phyloP scores from a whole-genome alignment of 2,329 filamentous ascomycete species.

The Microcyclospora pomicola region DNA sequence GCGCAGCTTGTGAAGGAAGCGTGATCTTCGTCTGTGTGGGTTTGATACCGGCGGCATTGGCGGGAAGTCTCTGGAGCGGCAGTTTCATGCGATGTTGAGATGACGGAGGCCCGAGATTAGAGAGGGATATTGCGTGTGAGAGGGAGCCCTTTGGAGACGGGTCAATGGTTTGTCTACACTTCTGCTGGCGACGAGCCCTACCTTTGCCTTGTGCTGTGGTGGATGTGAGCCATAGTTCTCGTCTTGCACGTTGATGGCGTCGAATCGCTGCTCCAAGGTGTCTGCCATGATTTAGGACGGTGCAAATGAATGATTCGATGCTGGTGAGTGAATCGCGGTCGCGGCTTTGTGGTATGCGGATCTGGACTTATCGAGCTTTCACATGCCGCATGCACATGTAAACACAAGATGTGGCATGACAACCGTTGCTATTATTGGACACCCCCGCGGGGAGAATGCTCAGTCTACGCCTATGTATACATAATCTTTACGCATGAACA shows the following conservation, averaged over 20 bases:
- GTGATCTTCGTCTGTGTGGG: conserved; percentile 43
- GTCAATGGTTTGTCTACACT: conserved; percentile 6
- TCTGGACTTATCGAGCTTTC: too few species aligned
- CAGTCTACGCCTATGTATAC: too few species aligned
- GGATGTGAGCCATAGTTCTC: conserved; percentile 55
- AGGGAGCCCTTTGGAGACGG: conserved; percentile 28
- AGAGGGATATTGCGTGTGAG: conserved; percentile 33
- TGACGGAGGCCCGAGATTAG: conserved; percentile 30
- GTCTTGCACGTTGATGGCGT: conserved; percentile 78
- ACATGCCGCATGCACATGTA: too few species aligned
- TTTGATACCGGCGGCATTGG: conserved; percentile 44
- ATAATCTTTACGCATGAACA: too few species aligned
- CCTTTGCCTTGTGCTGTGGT: conserved; percentile 65
- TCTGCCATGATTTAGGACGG: conserved; percentile 29
- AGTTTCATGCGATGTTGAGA: conserved; percentile 53
- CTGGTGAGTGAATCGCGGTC: too few species aligned
- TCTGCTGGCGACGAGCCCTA: conserved; percentile 25
- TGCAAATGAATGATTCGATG: too few species aligned
- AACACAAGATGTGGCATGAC: too few species aligned
- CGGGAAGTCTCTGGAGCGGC: conserved; percentile 69
- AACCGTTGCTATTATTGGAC: too few species aligned
- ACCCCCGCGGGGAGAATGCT: too few species aligned
- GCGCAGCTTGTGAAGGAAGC: conserved; percentile 51
- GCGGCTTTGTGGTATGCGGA: too few species aligned
- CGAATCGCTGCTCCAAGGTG: conserved; percentile 72